Evolutionary conservation across 208 protist genomes (phyloP).

Genomic region (Borovskyia barvae): DNA sequence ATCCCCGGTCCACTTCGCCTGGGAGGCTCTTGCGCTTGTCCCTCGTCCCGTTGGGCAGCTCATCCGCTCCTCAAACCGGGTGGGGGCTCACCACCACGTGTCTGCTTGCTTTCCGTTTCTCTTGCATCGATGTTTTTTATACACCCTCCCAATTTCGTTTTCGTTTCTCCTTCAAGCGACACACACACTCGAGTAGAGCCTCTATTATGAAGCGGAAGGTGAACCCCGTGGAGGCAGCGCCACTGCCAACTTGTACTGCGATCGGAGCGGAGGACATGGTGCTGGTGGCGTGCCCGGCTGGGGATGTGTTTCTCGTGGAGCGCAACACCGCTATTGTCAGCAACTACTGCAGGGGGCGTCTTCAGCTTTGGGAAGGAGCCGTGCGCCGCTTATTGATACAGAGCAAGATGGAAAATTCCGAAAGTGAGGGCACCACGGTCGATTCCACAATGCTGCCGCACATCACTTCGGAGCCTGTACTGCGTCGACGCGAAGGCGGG

Average conservation of each 20-base stretch:
- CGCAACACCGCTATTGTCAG: slow-evolving; percentile 73
- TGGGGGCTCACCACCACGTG: no score
- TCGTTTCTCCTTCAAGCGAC: no score
- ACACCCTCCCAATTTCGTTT: no score
- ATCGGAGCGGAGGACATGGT: slow-evolving; percentile 47
- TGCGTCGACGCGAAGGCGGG: neutral
- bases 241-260: slow-evolving; percentile 12
- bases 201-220: slow-evolving; percentile 26
- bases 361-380: slow-evolving; percentile 26
- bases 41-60: no score
- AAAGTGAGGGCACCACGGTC: neutral
- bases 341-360: slow-evolving; percentile 24
- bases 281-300: slow-evolving; percentile 37
- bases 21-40: no score
- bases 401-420: neutral
- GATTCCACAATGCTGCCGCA: neutral
- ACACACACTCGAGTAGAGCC: no score
- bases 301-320: slow-evolving; percentile 49
- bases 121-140: no score
- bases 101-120: no score
- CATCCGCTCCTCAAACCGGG: no score
- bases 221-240: slow-evolving; percentile 9
- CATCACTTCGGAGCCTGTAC: neutral
- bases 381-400: neutral
- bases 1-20: no score